Base-by-base conservation (phyloP, 176 grass and related monocot species). In the Avena eriantha region DNA sequence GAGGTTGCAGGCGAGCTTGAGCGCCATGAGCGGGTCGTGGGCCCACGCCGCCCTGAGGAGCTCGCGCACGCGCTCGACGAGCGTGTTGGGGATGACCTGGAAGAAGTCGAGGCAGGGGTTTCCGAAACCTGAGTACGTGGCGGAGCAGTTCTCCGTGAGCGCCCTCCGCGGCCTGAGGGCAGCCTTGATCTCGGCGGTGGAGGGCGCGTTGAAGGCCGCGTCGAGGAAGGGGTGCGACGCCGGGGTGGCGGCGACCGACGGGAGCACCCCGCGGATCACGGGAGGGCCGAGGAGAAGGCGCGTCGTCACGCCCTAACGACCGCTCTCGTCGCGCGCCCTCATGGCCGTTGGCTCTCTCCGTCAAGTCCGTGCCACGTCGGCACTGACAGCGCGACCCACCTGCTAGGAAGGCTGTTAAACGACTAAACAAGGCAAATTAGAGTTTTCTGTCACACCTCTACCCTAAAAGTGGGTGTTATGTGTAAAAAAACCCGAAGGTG, bases 101-200 rank as follows among this genome's bases (percentile, higher is more conserved):
- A 92, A 95, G 75, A 92, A 90, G 81, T 95, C 91, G 8, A 95
- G 75, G 84, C 91, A 93, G 10, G 94, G 65, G 65, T 93, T 78
- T 3, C 94, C 91, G 45, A 89, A 93, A 39, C 49, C 35, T 4
- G 81, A 39, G 83, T 85, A 93, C 24, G 94, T 89, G 16, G 89
- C 80, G n/a, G 83, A 93, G 61, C 58, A 0, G 81, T 90, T 91
- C 66, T 73, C 73, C 39, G 91, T 93, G 29, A 21, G 51, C 19
- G 84, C 72, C 77, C 75, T 85, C 9, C 49, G 78, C 1, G 86
- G 79, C 63, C 39, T 63, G 55, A 43, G 24, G 56, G 36, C 17
- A 0, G 46, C 29, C 29, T 49, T 75, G 3, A 55, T 0, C 4
- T 10, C 23, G 5, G 31, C 1, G 7, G 10, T 0, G 48, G 55